phyloP scores from a whole-genome alignment of 176 grass and related monocot species.

The Raddia distichophylla region DNA sequence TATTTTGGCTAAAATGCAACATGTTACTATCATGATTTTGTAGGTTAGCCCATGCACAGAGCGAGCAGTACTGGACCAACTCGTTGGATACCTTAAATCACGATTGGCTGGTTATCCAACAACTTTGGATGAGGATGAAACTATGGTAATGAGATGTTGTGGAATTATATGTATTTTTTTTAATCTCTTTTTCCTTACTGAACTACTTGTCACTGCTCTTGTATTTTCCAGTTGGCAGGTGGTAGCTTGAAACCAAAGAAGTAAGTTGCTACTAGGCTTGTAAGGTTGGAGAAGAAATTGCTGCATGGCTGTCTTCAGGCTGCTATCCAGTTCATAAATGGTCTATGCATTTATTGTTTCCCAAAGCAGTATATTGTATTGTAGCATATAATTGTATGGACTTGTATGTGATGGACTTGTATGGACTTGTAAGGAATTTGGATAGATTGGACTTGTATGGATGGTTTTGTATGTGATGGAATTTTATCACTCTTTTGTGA shows the following conservation, averaged over 20 bases:
- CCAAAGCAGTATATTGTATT: neutral
- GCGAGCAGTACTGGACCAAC: slow-evolving; percentile 94
- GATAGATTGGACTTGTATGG: too few relatives aligned
- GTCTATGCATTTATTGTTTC: slow-evolving; percentile 4
- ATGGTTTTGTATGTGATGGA: too few relatives aligned
- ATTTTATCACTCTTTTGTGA: too few relatives aligned
- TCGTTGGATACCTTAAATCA: slow-evolving; percentile 79
- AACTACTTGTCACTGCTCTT: slow-evolving; percentile 22
- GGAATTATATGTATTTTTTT: slow-evolving; percentile 7
- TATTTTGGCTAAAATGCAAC: slow-evolving; percentile 6
- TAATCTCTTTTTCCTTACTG: slow-evolving; percentile 21
- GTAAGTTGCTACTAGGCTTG: slow-evolving; percentile 81
- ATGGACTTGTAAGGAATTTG: too few relatives aligned
- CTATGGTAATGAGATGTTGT: slow-evolving; percentile 64
- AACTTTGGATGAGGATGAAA: slow-evolving; percentile 83
- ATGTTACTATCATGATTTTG: slow-evolving; percentile 33
- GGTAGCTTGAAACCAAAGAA: slow-evolving; percentile 88
- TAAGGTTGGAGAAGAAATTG: slow-evolving; percentile 93
- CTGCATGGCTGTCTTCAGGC: slow-evolving; percentile 85
- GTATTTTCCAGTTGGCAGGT: slow-evolving; percentile 64
- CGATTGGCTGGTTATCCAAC: slow-evolving; percentile 85
- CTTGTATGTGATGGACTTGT: too few relatives aligned
- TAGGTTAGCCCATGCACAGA: slow-evolving; percentile 94
- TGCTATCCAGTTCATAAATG: slow-evolving; percentile 65
- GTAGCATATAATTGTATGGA: slow-evolving; percentile 1